phyloP scores from a whole-genome alignment of 768 basidiomycete species.

The Lentinula boryana region DNA sequence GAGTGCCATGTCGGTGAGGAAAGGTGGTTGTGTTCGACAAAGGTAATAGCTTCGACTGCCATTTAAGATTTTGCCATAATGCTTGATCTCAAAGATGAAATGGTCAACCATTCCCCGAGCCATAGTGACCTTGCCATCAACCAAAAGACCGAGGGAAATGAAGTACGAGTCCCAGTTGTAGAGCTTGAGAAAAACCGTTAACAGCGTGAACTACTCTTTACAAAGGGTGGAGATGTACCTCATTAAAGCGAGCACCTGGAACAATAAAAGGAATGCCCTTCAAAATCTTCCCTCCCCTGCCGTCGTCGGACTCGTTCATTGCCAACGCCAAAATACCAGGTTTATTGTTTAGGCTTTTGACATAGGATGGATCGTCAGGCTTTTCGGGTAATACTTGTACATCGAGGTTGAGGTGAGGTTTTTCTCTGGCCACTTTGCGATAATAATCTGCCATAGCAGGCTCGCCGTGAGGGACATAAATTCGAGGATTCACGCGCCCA shows the following conservation, averaged over 20 bases:
- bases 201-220: constrained; percentile 2
- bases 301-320: constrained; percentile 87
- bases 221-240: constrained; percentile 42
- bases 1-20: constrained; percentile 97
- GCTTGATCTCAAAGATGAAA: constrained; percentile 98
- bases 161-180: constrained; percentile 98
- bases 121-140: constrained; percentile 91
- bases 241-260: constrained; percentile 91
- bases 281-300: constrained; percentile 69
- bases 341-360: constrained; percentile 90
- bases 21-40: constrained; percentile 93
- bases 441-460: constrained; percentile 96
- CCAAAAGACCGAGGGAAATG: constrained; percentile 87
- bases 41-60: constrained; percentile 95
- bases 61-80: constrained; percentile 95
- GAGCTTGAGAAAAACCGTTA: constrained; percentile 39
- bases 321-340: constrained; percentile 93
- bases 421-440: constrained; percentile 80
- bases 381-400: constrained; percentile 86
- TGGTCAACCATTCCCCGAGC: constrained; percentile 99
- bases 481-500: constrained; percentile 81
- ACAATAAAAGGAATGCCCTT: constrained; percentile 97
- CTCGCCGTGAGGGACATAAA: constrained; percentile 93
- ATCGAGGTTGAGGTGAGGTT: constrained; percentile 90
- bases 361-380: constrained; percentile 82